Evolutionary conservation across 2,329 filamentous ascomycete genomes (phyloP).

Genomic region (Talaromyces sp.): DNA sequence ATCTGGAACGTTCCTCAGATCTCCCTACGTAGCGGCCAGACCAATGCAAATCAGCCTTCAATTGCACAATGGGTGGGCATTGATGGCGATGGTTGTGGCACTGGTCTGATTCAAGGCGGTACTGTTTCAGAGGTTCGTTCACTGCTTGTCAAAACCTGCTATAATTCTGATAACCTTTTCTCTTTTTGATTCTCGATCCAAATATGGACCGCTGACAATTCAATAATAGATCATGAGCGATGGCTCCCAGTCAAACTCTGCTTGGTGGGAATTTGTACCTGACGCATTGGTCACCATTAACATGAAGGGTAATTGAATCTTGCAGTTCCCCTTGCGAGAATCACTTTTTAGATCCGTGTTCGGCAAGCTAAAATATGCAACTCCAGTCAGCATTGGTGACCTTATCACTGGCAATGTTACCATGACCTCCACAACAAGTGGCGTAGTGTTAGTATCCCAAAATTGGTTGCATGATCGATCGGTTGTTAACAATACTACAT

Average conservation of each 20-base stretch:
- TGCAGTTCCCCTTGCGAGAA: not conserved
- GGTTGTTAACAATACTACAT: not conserved
- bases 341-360: not conserved
- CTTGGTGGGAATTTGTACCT: not conserved
- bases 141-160: not conserved
- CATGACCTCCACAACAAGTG: not conserved
- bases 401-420: not conserved
- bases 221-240: not conserved
- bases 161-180: not conserved
- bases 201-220: not conserved
- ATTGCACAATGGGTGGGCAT: not conserved
- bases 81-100: not conserved
- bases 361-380: not conserved
- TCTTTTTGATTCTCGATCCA: not conserved
- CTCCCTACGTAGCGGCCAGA: not conserved
- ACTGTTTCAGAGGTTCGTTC: not conserved
- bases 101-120: not conserved
- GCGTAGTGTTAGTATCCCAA: not conserved
- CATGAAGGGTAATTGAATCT: not conserved
- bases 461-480: not conserved
- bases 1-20: not conserved
- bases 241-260: not conserved
- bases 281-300: not conserved
- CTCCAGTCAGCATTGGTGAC: not conserved
- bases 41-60: not conserved